Base-by-base conservation (phyloP, 2,329 filamentous ascomycete species). In the Neonectria punicea region DNA sequence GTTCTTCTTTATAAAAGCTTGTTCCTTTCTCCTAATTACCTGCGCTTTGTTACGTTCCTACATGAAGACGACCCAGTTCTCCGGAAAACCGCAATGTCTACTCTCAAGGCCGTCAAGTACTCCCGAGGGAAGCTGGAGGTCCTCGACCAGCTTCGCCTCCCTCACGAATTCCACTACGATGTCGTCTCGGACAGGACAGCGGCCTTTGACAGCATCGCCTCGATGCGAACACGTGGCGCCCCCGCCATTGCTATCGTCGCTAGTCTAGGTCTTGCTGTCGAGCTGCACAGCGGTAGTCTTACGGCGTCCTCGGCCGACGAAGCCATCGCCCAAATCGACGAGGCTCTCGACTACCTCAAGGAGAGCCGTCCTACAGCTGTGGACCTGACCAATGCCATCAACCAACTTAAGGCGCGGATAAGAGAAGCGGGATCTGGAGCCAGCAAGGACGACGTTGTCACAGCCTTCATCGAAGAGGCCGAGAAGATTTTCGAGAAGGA, bases 171-270 rank as follows among this genome's bases (percentile, higher is more conserved):
- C 75, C 88, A 92, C 78, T 96, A 94, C 78, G 92, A 95, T 74
- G 78, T 86, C 68, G 87, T 95, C 58, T 85, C 85, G 32, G 92
- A 87, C 11, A 87, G 89, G 67, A 87, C 90, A 72, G 91, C 93
- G 80, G 93, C 92, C 41, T 96, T 93, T 81, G 90, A 93, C 77
- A 92, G 91, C 73, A 96, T 96, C 81, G 90, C 89, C 73, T 86
- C 91, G 16, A 96, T 96, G 93, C 82, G 89, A 53, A 89, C 91
- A 7, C 89, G 93, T 74, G 93, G 80, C 36, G 96, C 96, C 5
- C 96, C 96, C 0, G 96, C 96, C 50, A 99, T 99, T 78, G 96
- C 96, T 49, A 98, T 99, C 69, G 96, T 99, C n/a, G 96, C 96
- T 22, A 93, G 92, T 20, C 87, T 99, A 36, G 91, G 93, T 2